Conservation (phyloP, 2,329 filamentous ascomycete genomes). For the Colletotrichum sp. region DNA sequence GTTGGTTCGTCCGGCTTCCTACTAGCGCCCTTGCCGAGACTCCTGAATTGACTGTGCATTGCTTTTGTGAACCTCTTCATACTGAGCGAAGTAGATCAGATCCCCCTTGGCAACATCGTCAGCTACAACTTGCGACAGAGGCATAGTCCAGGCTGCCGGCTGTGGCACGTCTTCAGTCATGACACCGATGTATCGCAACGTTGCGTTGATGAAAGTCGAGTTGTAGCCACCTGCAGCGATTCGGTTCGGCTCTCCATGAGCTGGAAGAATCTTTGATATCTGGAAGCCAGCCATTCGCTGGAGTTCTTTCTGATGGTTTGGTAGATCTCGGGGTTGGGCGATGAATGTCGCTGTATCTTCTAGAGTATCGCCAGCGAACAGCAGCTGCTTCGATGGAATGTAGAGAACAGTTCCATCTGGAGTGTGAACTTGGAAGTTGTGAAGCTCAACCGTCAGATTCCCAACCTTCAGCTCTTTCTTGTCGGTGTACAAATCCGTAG, state of each 20-base stretch:
- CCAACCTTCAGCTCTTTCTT: conserved; percentile 7
- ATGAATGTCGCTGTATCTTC: conserved; percentile 20
- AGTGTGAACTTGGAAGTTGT: conserved; percentile 16
- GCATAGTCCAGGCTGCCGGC: conserved; percentile 8
- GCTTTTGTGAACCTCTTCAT: conserved; percentile 18
- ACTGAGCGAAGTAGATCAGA: conserved; percentile 17
- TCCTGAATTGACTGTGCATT: conserved; percentile 9
- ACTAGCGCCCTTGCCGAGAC: not conserved
- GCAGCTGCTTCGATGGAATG: conserved; percentile 12
- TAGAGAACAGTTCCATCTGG: conserved; percentile 13
- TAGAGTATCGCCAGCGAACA: conserved; percentile 15
- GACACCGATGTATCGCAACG: conserved; percentile 4
- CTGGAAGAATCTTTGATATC: conserved; percentile 16
- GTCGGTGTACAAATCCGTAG: conserved; percentile 1
- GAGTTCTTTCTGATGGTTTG: conserved; percentile 8
- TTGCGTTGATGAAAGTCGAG: conserved; percentile 16
- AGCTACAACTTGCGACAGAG: conserved; percentile 13
- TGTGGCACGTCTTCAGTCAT: conserved; percentile 17
- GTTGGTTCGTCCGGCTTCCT: not conserved
- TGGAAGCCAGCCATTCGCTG: conserved; percentile 1
- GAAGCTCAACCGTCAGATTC: conserved; percentile 7
- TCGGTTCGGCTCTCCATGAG: conserved; percentile 7
- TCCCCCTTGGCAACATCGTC: conserved; percentile 6
- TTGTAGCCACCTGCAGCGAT: conserved; percentile 14
- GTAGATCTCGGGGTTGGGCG: not conserved